Conservation (phyloP, 495 filamentous ascomycete species). For the Penicillium odoratum region DNA sequence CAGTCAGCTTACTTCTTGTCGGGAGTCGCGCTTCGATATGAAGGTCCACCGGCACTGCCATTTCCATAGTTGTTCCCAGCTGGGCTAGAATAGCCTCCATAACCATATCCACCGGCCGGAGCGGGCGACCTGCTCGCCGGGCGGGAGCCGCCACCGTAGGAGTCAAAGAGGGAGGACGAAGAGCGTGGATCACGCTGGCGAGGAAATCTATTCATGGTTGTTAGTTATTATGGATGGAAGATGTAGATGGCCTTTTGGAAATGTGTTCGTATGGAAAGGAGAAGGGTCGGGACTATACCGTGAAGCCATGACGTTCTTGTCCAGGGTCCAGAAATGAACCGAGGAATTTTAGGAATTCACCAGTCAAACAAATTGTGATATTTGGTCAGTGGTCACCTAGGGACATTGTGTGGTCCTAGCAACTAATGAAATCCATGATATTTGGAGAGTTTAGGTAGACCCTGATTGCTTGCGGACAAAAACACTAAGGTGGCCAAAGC, state of each 20-base stretch:
- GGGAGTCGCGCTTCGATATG: conserved; percentile 72
- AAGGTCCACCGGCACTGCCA: conserved; percentile 29
- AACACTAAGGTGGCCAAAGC: conserved; percentile 34
- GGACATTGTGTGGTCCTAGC: conserved; percentile 14
- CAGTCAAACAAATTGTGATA: neutral
- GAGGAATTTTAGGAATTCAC: neutral
- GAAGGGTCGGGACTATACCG: conserved; percentile 23
- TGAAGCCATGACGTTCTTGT: conserved; percentile 28
- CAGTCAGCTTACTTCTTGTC: conserved; percentile 62
- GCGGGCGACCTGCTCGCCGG: conserved; percentile 53
- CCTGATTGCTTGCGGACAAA: conserved; percentile 24
- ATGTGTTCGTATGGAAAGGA: conserved; percentile 7
- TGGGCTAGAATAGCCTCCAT: conserved; percentile 62
- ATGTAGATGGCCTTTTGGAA: neutral
- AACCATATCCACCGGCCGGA: conserved; percentile 49
- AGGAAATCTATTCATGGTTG: conserved; percentile 50
- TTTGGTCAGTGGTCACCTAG: neutral
- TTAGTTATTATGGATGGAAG: neutral
- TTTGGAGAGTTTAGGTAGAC: conserved; percentile 9
- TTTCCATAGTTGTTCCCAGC: conserved; percentile 38
- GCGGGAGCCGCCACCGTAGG: conserved; percentile 66
- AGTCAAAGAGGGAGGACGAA: conserved; percentile 81
- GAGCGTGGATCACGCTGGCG: conserved; percentile 80
- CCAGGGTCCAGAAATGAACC: conserved; percentile 7
- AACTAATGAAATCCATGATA: conserved; percentile 1